phyloP scores from a whole-genome alignment of 371 early-diverging fungal species.

The Globomyces sp. region DNA sequence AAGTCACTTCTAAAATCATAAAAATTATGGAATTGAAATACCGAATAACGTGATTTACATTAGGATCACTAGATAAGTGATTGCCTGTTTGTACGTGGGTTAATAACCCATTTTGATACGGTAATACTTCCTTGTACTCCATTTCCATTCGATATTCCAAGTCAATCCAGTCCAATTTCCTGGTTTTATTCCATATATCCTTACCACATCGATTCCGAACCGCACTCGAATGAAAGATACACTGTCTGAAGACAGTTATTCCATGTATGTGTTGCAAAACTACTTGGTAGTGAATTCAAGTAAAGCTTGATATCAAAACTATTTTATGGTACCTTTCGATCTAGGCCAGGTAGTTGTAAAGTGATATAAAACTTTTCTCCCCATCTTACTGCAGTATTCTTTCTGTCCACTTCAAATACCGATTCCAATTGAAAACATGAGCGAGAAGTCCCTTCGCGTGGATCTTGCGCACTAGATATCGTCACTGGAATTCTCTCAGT shows the following conservation, averaged over 20 bases:
- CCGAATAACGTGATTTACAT: slow-evolving; percentile 6
- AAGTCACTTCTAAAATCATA: slow-evolving; percentile 14
- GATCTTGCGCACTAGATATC: not conserved
- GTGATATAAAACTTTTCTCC: slow-evolving; percentile 19
- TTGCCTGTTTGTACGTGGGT: slow-evolving; percentile 18
- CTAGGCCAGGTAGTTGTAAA: slow-evolving; percentile 3
- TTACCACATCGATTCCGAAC: slow-evolving; percentile 16
- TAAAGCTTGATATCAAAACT: slow-evolving; percentile 13
- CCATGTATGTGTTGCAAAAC: not conserved
- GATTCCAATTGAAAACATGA: slow-evolving; percentile 15
- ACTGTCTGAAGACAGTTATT: slow-evolving; percentile 1
- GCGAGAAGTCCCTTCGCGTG: slow-evolving; percentile 10
- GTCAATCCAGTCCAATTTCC: slow-evolving; percentile 22
- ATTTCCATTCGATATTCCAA: slow-evolving; percentile 18
- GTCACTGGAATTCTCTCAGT: not conserved
- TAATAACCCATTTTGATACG: slow-evolving; percentile 11
- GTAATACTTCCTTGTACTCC: slow-evolving; percentile 17
- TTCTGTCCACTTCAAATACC: slow-evolving; percentile 5
- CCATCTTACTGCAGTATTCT: slow-evolving; percentile 14
- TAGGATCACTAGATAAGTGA: slow-evolving; percentile 2
- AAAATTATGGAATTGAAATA: not conserved
- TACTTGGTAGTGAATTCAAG: slow-evolving; percentile 12
- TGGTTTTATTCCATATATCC: not conserved
- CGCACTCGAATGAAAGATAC: slow-evolving; percentile 14
- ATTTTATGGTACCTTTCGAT: not conserved